These are phyloP conservation scores for Colletotrichum sp. DNA, from an alignment of 2,329 filamentous ascomycete species.

Conservation along the genomic window DNA sequence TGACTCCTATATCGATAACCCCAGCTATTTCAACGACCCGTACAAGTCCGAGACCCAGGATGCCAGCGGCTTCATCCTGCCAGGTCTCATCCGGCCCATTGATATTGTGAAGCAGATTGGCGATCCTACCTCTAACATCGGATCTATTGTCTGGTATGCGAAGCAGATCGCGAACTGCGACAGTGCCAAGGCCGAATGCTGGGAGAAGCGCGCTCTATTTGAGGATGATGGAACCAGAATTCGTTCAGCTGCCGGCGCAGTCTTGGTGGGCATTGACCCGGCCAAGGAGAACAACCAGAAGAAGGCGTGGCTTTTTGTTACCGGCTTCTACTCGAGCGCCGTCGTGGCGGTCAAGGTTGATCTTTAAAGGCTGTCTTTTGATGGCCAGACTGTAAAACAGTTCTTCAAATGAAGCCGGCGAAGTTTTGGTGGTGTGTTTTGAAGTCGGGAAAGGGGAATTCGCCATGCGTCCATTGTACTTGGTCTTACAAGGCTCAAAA, in stretches of 20 bases:
- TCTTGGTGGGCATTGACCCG: slow-evolving; percentile 59
- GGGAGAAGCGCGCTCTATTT: slow-evolving; percentile 56
- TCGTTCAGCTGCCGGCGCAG: slow-evolving; percentile 53
- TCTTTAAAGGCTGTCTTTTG: slow-evolving; percentile 29
- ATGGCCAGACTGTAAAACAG: not conserved
- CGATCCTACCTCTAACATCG: slow-evolving; percentile 42
- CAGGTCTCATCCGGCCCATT: slow-evolving; percentile 48
- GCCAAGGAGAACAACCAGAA: slow-evolving; percentile 44
- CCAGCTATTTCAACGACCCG: slow-evolving; percentile 61
- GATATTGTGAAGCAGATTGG: slow-evolving; percentile 37
- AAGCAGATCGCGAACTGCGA: not conserved
- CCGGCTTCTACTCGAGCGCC: slow-evolving; percentile 56
- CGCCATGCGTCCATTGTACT: not conserved
- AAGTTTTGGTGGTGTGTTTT: not conserved
- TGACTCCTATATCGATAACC: slow-evolving; percentile 59
- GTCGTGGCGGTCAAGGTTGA: slow-evolving; percentile 59
- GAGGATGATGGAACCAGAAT: slow-evolving; percentile 60
- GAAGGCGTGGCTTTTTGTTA: slow-evolving; percentile 62
- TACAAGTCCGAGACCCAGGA: slow-evolving; percentile 48
- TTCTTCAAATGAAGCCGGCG: not conserved
- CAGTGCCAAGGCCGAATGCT: slow-evolving; percentile 28
- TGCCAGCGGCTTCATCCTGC: slow-evolving; percentile 58
- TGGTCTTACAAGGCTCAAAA: not conserved
- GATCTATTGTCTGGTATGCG: slow-evolving; percentile 51
- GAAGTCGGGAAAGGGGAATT: not conserved